phyloP scores from a whole-genome alignment of 306 rosid genomes.

The Quercus variabilis region DNA sequence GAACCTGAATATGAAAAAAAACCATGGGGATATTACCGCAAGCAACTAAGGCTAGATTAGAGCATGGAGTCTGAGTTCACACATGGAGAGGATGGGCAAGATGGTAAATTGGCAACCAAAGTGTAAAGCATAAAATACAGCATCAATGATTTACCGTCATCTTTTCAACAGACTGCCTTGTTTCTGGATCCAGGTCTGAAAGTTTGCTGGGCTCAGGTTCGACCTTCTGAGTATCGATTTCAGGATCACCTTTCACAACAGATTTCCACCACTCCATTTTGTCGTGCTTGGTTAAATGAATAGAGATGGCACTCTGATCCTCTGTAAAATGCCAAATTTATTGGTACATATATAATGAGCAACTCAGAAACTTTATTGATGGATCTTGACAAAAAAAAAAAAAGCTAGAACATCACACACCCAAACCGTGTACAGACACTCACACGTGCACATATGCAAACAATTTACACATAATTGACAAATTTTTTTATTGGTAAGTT shows the following conservation, averaged over 20 bases:
- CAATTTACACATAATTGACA: not conserved
- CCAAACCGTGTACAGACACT: not conserved
- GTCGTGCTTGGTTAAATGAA: slow-evolving; percentile 90
- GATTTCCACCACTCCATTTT: slow-evolving; percentile 99
- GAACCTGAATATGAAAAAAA: not conserved
- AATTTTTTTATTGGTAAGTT: not conserved
- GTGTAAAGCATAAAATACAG: not conserved
- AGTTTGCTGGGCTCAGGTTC: slow-evolving; percentile 93
- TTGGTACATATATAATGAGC: not conserved
- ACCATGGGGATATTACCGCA: not conserved
- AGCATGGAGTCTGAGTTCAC: not conserved
- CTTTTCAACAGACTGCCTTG: slow-evolving; percentile 82
- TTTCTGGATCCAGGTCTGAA: slow-evolving; percentile 84
- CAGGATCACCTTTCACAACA: slow-evolving; percentile 88
- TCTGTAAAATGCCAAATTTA: slow-evolving; percentile 46
- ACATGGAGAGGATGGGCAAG: not conserved
- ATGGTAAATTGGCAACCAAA: not conserved
- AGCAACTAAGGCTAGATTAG: not conserved
- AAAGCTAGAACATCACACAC: not conserved
- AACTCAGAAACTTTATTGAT: not conserved
- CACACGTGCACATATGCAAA: not conserved
- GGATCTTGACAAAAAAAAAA: not conserved
- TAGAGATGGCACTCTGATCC: slow-evolving; percentile 72
- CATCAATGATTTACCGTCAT: slow-evolving; percentile 66
- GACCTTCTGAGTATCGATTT: slow-evolving; percentile 82